Evolutionary conservation across 345 rosid genomes (phyloP).

Genomic region (Dipteronia sinensis): DNA sequence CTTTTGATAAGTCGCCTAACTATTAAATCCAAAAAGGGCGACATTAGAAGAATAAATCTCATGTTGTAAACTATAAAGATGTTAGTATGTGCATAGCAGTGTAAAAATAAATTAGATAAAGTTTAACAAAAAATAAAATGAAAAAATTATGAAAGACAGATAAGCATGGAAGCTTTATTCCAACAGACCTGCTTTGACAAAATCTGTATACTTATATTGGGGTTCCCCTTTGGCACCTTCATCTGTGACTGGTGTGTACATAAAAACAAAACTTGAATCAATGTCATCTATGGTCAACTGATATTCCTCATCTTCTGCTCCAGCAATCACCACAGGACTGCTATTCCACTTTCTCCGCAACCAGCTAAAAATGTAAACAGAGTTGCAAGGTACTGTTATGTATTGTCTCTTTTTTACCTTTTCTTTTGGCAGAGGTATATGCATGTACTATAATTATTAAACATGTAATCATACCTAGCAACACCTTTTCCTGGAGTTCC

Average conservation of each 20-base stretch:
- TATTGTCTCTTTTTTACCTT: not conserved
- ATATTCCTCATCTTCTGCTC: constrained; percentile 92
- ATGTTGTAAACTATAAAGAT: too few relatives aligned
- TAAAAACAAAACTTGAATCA: constrained; percentile 92
- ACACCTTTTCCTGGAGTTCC: constrained; percentile 95
- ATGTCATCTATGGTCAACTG: constrained; percentile 74
- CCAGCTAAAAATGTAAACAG: constrained; percentile 58
- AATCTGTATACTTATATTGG: constrained; percentile 91
- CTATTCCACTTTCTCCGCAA: constrained; percentile 92
- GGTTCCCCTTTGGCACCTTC: constrained; percentile 98
- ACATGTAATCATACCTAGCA: constrained; percentile 57
- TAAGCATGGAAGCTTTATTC: constrained; percentile 15
- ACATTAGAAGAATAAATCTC: not conserved
- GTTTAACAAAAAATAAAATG: constrained; percentile 4
- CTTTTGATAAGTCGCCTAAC: not conserved
- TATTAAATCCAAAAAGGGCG: not conserved
- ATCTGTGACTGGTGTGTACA: constrained; percentile 96
- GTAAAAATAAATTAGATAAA: not conserved
- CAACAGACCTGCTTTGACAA: constrained; percentile 81
- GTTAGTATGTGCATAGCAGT: not conserved
- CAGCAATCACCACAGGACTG: constrained; percentile 85
- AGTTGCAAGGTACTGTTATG: not conserved
- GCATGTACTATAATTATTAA: constrained; percentile 4
- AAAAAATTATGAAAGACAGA: constrained; percentile 4
- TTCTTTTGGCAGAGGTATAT: not conserved